phyloP scores from a whole-genome alignment of 75 land plant species.

The Picea sitchensis region DNA sequence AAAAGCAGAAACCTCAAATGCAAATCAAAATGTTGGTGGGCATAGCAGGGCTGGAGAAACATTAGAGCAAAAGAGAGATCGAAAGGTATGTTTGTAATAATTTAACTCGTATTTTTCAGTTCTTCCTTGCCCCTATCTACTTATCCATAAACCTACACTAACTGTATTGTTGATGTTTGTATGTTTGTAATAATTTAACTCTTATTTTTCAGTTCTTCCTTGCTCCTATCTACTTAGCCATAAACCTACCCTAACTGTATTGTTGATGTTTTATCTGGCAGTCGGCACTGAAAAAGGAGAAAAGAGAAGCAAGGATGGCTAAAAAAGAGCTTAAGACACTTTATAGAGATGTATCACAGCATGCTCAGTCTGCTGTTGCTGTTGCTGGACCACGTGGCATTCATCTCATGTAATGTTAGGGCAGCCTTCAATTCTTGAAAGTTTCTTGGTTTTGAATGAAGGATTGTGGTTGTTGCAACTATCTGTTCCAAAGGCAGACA shows the following conservation, averaged over 20 bases:
- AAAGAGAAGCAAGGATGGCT: slow-evolving; percentile 63
- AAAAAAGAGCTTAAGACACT: slow-evolving; percentile 74
- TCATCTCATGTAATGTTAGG: slow-evolving; percentile 42
- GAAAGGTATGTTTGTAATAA: slow-evolving; percentile 55
- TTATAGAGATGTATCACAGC: slow-evolving; percentile 64
- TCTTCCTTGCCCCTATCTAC: background rate
- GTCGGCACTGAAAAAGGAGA: slow-evolving; percentile 76
- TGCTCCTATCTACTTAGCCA: background rate
- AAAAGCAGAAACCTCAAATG: slow-evolving; percentile 26
- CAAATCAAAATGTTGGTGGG: slow-evolving; percentile 19
- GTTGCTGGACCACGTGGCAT: slow-evolving; percentile 62
- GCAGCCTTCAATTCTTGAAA: no score
- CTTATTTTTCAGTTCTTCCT: background rate
- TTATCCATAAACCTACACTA: background rate
- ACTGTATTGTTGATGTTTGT: background rate
- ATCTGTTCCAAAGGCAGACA: no score
- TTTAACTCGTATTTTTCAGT: background rate
- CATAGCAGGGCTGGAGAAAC: slow-evolving; percentile 35
- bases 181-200: background rate
- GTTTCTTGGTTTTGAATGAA: no score
- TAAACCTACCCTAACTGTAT: background rate
- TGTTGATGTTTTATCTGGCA: slow-evolving; percentile 15
- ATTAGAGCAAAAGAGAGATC: slow-evolving; percentile 75
- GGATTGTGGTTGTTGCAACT: no score
- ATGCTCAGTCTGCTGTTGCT: slow-evolving; percentile 82